Evolutionary conservation across 2,329 filamentous ascomycete species (phyloP).

Genomic region (Orbilia brochopaga): DNA sequence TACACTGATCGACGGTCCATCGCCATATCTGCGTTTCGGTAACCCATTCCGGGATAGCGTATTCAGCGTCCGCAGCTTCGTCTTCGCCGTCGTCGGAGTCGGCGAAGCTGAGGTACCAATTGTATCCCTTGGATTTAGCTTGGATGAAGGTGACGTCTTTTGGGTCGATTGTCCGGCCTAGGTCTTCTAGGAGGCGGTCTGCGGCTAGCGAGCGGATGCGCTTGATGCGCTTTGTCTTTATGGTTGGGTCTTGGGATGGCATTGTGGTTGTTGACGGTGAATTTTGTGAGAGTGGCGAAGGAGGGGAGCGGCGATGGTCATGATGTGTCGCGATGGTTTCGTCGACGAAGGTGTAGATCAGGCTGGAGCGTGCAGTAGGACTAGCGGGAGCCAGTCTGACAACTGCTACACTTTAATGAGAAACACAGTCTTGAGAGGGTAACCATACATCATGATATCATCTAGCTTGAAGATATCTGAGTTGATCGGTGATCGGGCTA

Average conservation of each 20-base stretch:
- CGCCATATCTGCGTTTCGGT: conserved; percentile 19
- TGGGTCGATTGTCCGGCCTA: neutral
- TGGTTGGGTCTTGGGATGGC: neutral
- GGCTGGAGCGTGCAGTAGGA: too few relatives aligned
- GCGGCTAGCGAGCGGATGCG: conserved; percentile 16
- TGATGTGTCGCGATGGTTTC: too few relatives aligned
- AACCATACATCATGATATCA: too few relatives aligned
- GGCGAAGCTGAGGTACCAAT: conserved; percentile 22
- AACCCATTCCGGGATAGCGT: conserved; percentile 21
- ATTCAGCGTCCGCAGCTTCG: conserved; percentile 16
- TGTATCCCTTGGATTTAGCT: conserved; percentile 9
- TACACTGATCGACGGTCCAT: conserved; percentile 20
- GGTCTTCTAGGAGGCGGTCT: conserved; percentile 1
- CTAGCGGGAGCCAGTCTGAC: too few relatives aligned
- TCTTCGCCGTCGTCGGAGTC: neutral
- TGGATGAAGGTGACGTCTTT: conserved; percentile 15
- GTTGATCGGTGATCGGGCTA: too few relatives aligned
- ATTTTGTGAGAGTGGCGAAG: too few relatives aligned
- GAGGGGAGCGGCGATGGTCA: too few relatives aligned
- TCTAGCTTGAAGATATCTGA: too few relatives aligned
- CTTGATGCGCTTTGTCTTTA: conserved; percentile 18
- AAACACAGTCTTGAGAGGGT: too few relatives aligned
- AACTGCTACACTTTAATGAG: too few relatives aligned
- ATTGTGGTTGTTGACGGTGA: neutral
- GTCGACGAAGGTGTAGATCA: too few relatives aligned